Base-by-base conservation (phyloP, 2,329 filamentous ascomycete genomes). In the Myriosclerotinia duriaeana region DNA sequence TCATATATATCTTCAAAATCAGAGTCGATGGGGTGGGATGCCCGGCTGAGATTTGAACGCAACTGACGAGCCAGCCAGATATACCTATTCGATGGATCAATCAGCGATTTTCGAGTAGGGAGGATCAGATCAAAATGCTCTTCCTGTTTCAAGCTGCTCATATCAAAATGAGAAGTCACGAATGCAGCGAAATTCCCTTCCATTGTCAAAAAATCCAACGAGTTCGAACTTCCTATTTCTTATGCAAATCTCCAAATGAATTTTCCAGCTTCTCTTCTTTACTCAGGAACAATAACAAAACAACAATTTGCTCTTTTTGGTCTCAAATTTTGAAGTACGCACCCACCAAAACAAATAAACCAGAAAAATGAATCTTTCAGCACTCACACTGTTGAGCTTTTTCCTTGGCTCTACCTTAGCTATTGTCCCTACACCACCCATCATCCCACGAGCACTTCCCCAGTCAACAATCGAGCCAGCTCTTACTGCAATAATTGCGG, bases 401-500 rank as follows among this genome's bases (percentile, higher is more conserved):
- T 20, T 50, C 22, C 34, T 61, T 26, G 44, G 44, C 58, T 50
- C 34, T 5, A 61, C 54, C 14, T 42, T 58, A 30, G 61, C 50
- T 8, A 42, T 38, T 14, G 9, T 58, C 11, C 40, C 40, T 53
- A 60, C 54, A 42, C 22, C 26, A 14, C 44, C 54, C 2, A 53
- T 44, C 1, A n/a, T 53, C 17, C 26, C 22, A 40, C 38, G 54
- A 40, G 30, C 20, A 61, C 17, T 34, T 3, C 54, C 64, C 7
- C 44, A 65, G 11, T 70, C 70, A 12, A 68, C 67, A 15, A 67
- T 72, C 17, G 67, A 72, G 64, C 70, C 71, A n/a, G 42, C 50
- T 9, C 30, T 64, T 7, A 58, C 76, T 53, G 71, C 73, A 52
- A 78, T 81, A 20, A 73, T 74, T 34, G 77, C 78, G 54, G 78